A percentile compares a stretch with the other conserved stretches of the same genome.
Evolutionary conservation across 306 rosid species (phyloP).

Genomic region (Citrullus amarus): DNA sequence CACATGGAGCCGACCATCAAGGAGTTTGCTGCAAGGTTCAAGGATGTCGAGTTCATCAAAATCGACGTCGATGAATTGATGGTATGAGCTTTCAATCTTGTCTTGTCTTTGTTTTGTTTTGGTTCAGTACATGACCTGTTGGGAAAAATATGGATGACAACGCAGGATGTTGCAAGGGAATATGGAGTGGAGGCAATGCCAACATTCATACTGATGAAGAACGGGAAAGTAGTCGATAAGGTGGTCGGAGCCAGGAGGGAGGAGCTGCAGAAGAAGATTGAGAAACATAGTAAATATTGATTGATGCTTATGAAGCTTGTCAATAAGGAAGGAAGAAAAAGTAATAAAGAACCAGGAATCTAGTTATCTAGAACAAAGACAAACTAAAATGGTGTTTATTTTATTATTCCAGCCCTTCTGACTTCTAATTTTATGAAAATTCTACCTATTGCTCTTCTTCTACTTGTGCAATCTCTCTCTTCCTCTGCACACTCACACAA

Average conservation of each 20-base stretch:
- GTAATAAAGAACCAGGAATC: constrained; percentile 2
- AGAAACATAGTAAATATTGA: constrained; percentile 33
- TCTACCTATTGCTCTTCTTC: background rate
- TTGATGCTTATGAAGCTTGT: background rate
- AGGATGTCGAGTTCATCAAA: constrained; percentile 52
- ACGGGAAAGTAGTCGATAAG: constrained; percentile 41
- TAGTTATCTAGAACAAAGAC: background rate
- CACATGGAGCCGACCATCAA: constrained; percentile 46
- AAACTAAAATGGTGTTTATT: background rate
- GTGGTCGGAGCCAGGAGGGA: constrained; percentile 56
- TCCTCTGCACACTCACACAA: background rate
- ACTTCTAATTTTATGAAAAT: background rate
- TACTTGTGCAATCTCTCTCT: background rate
- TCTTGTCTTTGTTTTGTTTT: background rate
- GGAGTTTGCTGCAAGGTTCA: constrained; percentile 40
- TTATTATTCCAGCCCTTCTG: background rate
- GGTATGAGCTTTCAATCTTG: constrained; percentile 21
- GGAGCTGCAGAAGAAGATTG: constrained; percentile 51
- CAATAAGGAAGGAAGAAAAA: background rate
- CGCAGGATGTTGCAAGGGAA: constrained; percentile 54
- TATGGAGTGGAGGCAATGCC: constrained; percentile 56
- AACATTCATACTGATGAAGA: constrained; percentile 52
- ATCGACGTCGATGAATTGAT: constrained; percentile 59
- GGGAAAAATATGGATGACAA: constrained; percentile 5
- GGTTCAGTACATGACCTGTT: background rate